These are phyloP conservation scores for Penicillium cataractarum DNA, from an alignment of 495 filamentous ascomycete genomes.

Conservation along the genomic window DNA sequence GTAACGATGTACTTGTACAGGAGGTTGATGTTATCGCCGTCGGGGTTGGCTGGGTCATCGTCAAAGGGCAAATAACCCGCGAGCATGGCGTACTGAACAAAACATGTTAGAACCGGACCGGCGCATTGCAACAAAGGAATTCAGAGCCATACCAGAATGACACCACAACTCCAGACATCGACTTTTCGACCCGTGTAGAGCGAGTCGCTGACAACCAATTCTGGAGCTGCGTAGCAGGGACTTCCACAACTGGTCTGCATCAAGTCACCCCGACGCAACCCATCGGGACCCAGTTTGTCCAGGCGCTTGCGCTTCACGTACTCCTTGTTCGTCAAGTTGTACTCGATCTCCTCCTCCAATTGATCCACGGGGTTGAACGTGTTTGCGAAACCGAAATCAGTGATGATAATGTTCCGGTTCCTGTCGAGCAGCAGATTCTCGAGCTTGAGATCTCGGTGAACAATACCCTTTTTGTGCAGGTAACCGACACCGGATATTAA, in stretches of 20 bases:
- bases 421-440: conserved; percentile 96
- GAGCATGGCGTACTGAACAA: conserved; percentile 92
- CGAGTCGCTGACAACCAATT: conserved; percentile 96
- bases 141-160: conserved; percentile 80
- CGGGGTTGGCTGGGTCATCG: conserved; percentile 96
- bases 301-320: conserved; percentile 79
- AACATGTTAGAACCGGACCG: background rate
- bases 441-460: conserved; percentile 95
- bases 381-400: conserved; percentile 98
- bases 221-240: conserved; percentile 92
- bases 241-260: conserved; percentile 64
- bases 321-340: conserved; percentile 80
- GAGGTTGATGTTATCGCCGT: conserved; percentile 98
- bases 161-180: conserved; percentile 98
- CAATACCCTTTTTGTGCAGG: conserved; percentile 98
- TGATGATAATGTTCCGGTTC: conserved; percentile 99
- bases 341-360: conserved; percentile 85
- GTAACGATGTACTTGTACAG: conserved; percentile 99
- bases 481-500: conserved; percentile 96
- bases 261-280: conserved; percentile 71
- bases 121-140: background rate
- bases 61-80: conserved; percentile 99
- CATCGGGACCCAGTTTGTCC: conserved; percentile 80
- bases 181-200: conserved; percentile 97
- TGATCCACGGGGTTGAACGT: conserved; percentile 91